Evolutionary conservation across 768 basidiomycete species (phyloP).

Genomic region (Tephrocybe rancida): DNA sequence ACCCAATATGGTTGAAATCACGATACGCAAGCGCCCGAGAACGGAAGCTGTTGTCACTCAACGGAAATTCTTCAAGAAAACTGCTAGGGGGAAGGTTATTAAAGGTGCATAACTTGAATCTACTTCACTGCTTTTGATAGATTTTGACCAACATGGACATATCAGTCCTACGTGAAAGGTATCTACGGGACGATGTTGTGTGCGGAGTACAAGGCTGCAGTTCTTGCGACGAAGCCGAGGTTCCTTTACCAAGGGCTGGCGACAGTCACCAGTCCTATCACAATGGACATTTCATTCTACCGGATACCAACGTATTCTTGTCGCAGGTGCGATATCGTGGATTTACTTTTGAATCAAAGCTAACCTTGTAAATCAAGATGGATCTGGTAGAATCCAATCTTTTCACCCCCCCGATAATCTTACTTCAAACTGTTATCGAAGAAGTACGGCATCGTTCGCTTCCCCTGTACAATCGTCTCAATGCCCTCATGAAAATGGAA

Average conservation of each 20-base stretch:
- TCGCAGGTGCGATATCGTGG: constrained; percentile 61
- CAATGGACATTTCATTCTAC: constrained; percentile 79
- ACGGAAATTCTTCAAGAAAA: constrained; percentile 96
- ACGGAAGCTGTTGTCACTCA: constrained; percentile 78
- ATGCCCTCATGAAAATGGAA: constrained; percentile 80
- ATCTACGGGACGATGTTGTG: constrained; percentile 87
- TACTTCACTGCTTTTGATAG: background rate
- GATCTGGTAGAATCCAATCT: constrained; percentile 84
- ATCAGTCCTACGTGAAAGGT: constrained; percentile 88
- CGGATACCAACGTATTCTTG: constrained; percentile 95
- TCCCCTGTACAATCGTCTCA: constrained; percentile 91
- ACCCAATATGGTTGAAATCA: constrained; percentile 48
- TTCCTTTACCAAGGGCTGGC: constrained; percentile 61
- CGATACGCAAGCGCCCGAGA: constrained; percentile 70
- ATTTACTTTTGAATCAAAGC: background rate
- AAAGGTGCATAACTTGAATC: constrained; percentile 61
- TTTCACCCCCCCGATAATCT: constrained; percentile 79
- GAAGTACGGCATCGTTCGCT: constrained; percentile 95
- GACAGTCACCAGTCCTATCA: constrained; percentile 60
- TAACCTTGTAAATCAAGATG: constrained; percentile 58
- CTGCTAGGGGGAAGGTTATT: constrained; percentile 89
- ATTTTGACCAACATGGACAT: background rate
- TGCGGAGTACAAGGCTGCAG: constrained; percentile 81
- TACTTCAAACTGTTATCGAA: constrained; percentile 94
- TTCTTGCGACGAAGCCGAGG: constrained; percentile 51